phyloP scores from a whole-genome alignment of 176 grass and related monocot species.

The Oryza punctata region DNA sequence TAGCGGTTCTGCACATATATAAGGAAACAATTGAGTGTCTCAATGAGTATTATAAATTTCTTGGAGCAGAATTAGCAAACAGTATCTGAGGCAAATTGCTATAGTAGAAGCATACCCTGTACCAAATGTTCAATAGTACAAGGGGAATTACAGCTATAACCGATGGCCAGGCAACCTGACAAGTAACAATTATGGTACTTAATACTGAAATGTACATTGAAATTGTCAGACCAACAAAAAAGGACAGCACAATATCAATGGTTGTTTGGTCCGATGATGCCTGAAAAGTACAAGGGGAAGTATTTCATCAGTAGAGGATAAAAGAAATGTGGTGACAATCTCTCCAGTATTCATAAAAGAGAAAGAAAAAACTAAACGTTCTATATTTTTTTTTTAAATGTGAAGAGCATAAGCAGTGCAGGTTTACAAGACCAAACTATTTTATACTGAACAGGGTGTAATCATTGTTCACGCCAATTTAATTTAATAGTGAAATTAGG shows the following conservation, averaged over 20 bases:
- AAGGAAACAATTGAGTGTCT: not conserved
- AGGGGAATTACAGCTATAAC: conserved; percentile 82
- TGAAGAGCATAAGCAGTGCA: not conserved
- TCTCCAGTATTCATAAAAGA: not conserved
- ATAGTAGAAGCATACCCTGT: conserved; percentile 65
- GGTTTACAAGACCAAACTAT: not conserved
- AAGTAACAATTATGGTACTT: conserved; percentile 67
- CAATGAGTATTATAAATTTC: not conserved
- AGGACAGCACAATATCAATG: conserved; percentile 77
- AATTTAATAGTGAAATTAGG: not conserved
- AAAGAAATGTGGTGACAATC: not conserved
- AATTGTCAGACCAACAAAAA: conserved; percentile 80
- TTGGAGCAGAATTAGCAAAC: not conserved
- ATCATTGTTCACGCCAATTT: not conserved
- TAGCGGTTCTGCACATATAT: conserved; percentile 62
- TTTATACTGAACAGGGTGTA: not conserved
- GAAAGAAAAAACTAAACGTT: not conserved
- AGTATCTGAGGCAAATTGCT: conserved; percentile 14
- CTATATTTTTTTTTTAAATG: not conserved
- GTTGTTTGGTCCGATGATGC: conserved; percentile 95
- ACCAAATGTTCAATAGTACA: conserved; percentile 83
- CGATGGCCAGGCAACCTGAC: conserved; percentile 91
- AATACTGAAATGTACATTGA: conserved; percentile 90
- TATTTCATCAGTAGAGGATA: conserved; percentile 6
- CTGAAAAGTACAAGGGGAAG: conserved; percentile 51